phyloP scores from a whole-genome alignment of 768 basidiomycete genomes.

The Kockovaella imperatae region DNA sequence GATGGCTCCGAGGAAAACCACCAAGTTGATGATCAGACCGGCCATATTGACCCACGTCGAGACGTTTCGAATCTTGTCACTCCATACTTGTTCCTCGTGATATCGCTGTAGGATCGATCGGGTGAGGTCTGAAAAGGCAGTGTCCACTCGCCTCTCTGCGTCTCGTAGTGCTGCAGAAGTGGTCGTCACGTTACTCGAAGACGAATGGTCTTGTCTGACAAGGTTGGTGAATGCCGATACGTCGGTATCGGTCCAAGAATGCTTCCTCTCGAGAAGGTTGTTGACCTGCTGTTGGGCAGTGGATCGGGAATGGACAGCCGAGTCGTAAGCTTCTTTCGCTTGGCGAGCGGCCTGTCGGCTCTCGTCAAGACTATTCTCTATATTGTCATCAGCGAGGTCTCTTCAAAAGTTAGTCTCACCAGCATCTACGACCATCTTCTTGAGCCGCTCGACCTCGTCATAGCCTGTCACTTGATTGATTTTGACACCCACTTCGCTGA shows the following conservation, averaged over 20 bases:
- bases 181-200: conserved; percentile 67
- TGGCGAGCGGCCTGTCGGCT: conserved; percentile 59
- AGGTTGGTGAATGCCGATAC: conserved; percentile 80
- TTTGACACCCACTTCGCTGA: conserved; percentile 64
- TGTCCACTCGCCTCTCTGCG: conserved; percentile 73
- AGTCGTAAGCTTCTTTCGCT: conserved; percentile 69
- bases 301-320: conserved; percentile 70
- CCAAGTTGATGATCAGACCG: conserved; percentile 75
- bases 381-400: conserved; percentile 4
- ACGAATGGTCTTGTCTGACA: conserved; percentile 79
- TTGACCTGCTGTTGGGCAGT: conserved; percentile 92
- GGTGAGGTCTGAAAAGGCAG: conserved; percentile 77
- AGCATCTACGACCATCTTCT: conserved; percentile 59
- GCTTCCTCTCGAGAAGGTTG: conserved; percentile 87
- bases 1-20: conserved; percentile 85
- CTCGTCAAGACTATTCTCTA: background rate
- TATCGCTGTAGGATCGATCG: conserved; percentile 74
- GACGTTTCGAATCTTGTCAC: conserved; percentile 91
- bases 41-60: conserved; percentile 87
- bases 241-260: conserved; percentile 81
- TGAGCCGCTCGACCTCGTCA: conserved; percentile 65
- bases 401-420: conserved; percentile 52
- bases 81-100: conserved; percentile 99
- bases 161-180: conserved; percentile 62
- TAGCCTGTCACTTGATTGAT: conserved; percentile 88